Evolutionary conservation across 441 rosid genomes (phyloP).

Genomic region (Rhodomyrtus psidioides): DNA sequence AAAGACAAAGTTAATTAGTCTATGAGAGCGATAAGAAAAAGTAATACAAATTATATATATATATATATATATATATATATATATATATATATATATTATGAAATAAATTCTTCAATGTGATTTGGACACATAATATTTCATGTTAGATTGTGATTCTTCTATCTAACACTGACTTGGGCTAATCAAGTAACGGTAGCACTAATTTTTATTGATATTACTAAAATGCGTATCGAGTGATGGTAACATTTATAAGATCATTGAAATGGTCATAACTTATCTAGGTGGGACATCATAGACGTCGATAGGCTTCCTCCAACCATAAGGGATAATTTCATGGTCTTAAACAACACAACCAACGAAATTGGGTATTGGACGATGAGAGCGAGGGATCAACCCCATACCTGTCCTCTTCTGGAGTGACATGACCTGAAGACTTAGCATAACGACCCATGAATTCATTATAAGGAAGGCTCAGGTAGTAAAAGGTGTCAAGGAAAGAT

Average conservation of each 20-base stretch:
- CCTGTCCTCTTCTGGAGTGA: too few species aligned
- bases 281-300: neutral
- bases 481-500: too few species aligned
- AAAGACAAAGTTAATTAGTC: neutral
- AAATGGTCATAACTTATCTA: neutral
- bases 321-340: neutral
- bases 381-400: neutral
- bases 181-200: neutral
- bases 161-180: neutral
- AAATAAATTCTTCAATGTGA: neutral
- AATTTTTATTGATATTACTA: neutral
- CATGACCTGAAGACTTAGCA: too few species aligned
- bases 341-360: neutral
- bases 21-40: neutral
- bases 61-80: too few species aligned
- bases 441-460: too few species aligned
- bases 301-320: neutral
- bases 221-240: neutral
- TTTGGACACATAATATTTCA: neutral
- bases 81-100: too few species aligned
- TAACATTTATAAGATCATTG: neutral
- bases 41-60: neutral
- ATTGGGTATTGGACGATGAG: neutral
- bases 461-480: too few species aligned
- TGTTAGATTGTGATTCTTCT: neutral